Base-by-base conservation (phyloP, 352 stramenopile genomes). In the Pythium dissimile region DNA sequence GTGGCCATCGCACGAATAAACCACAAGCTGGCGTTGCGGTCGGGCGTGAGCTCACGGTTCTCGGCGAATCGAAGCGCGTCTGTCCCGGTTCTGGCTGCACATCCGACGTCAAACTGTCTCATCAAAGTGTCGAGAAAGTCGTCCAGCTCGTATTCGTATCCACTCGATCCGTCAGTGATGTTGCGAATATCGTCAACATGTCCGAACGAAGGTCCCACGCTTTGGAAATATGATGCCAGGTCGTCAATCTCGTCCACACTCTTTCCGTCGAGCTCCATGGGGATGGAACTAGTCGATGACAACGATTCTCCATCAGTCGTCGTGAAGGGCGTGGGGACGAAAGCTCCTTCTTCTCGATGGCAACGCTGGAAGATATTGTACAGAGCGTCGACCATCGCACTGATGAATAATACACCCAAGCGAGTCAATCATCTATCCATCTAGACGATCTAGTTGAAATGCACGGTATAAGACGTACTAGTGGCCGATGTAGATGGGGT, bases 361-460 rank as follows among this genome's bases (percentile, higher is more conserved):
- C 77, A 90, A 35, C 63, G 73, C 54, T 87, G 76, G 48, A 77
- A 76, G 46, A 88, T 74, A 34, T 79, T 77, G 49, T 86, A 90
- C 37, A 87, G 52, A 53, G 84, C 66, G 23, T 87, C 80, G 5
- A 82, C 27, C 59, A 73, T 84, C 21, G 77, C 67, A 42, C 58
- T 77, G 24, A 47, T n/a, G 7, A 18, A 16, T 44, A 30, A 1
- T 20, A 54, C 3, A 56, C 11, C n/a, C 42, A 55, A 0, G 45
- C 35, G 51, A 41, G 10, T 24, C 12, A 46, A n/a, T n/a, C n/a
- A n/a, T n/a, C n/a, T n/a, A n/a, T n/a, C n/a, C n/a, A n/a, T n/a
- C n/a, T n/a, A 31, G 4, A 23, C 52, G 26, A 38, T 32, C 16
- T 13, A 38, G 45, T 37, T 49, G 39, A 34, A 4, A 39, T 3